Conservation (phyloP, 441 rosid species). For the Mallotus japonicus region DNA sequence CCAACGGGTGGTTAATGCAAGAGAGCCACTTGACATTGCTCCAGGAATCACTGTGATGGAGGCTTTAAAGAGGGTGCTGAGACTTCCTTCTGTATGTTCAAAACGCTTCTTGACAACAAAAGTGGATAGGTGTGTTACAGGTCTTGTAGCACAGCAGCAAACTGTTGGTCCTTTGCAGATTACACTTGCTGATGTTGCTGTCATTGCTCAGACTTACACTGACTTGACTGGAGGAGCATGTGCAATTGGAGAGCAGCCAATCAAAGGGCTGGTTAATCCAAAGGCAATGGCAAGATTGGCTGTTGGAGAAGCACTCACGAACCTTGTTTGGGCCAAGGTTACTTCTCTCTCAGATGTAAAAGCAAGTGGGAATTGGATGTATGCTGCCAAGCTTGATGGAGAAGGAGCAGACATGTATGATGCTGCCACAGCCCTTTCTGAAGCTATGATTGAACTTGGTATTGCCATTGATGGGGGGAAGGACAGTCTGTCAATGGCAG, state of each 20-base stretch:
- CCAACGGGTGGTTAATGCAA: conserved; percentile 42
- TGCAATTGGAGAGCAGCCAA: conserved; percentile 93
- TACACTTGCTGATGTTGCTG: conserved; percentile 93
- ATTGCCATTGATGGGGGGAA: conserved; percentile 97
- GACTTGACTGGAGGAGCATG: conserved; percentile 88
- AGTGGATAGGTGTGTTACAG: conserved; percentile 95
- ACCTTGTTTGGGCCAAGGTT: conserved; percentile 92
- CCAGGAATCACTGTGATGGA: conserved; percentile 82
- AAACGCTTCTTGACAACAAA: conserved; percentile 89
- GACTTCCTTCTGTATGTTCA: conserved; percentile 83
- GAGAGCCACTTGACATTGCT: conserved; percentile 84
- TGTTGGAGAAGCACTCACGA: conserved; percentile 91
- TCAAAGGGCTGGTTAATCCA: conserved; percentile 81
- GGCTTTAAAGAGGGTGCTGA: conserved; percentile 76
- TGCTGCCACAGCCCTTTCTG: conserved; percentile 76
- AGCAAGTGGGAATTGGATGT: conserved; percentile 98
- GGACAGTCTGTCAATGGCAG: conserved; percentile 98
- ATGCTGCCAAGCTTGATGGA: conserved; percentile 96
- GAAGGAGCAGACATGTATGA: conserved; percentile 99
- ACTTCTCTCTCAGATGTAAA: conserved; percentile 90
- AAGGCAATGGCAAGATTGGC: conserved; percentile 96
- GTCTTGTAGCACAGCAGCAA: conserved; percentile 98
- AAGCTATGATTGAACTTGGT: conserved; percentile 92
- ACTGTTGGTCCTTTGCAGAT: conserved; percentile 94
- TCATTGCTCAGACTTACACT: conserved; percentile 81